Conservation (phyloP, 2,329 filamentous ascomycete genomes). For the Ampelomyces quisqualis region DNA sequence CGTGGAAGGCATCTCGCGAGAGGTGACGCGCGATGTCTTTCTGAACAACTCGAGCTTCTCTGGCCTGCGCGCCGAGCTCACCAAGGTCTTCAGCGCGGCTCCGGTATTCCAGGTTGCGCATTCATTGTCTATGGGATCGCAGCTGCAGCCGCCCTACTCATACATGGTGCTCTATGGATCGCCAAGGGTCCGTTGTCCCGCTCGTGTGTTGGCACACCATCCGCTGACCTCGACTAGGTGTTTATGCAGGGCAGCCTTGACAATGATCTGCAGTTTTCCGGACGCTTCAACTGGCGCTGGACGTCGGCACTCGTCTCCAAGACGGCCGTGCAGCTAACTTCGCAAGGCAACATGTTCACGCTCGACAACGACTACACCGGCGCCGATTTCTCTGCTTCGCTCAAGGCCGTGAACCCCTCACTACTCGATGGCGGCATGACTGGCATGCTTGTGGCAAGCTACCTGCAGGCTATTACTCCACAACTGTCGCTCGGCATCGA, state of each 20-base stretch:
- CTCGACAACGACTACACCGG: constrained; percentile 96
- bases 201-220: constrained; percentile 4
- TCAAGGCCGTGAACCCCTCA: constrained; percentile 97
- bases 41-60: constrained; percentile 97
- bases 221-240: constrained; percentile 58
- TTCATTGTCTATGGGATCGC: constrained; percentile 88
- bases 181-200: constrained; percentile 67
- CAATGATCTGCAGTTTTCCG: constrained; percentile 83
- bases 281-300: constrained; percentile 94
- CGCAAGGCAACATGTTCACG: constrained; percentile 85
- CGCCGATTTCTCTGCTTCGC: constrained; percentile 84
- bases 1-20: constrained; percentile 82
- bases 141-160: constrained; percentile 89
- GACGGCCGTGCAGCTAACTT: constrained; percentile 80
- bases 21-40: constrained; percentile 95
- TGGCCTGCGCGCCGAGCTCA: constrained; percentile 91
- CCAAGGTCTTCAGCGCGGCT: constrained; percentile 90
- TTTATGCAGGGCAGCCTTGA: constrained; percentile 96
- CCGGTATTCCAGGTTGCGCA: constrained; percentile 97
- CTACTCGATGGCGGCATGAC: constrained; percentile 87
- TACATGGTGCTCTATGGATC: constrained; percentile 94
- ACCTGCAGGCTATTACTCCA: constrained; percentile 89
- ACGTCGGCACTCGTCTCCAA: constrained; percentile 77
- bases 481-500: constrained; percentile 85
- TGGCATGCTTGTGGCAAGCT: constrained; percentile 93